These are phyloP conservation scores for Fusarium luffae DNA, from an alignment of 2,329 filamentous ascomycete species.

Conservation along the genomic window DNA sequence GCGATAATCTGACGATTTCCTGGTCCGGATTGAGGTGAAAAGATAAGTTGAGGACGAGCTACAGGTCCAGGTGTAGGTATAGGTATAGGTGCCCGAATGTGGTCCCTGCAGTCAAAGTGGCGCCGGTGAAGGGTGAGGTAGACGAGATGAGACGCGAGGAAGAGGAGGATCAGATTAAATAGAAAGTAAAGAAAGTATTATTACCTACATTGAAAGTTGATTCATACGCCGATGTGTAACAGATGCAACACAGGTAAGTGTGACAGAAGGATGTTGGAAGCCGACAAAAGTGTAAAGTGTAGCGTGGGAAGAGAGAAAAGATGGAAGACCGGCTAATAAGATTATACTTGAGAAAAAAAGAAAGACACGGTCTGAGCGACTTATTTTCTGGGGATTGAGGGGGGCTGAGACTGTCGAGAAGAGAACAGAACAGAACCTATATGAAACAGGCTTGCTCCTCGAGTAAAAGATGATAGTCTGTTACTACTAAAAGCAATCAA, in stretches of 20 bases:
- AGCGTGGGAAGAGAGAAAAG: constrained; percentile 1
- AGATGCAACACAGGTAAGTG: constrained; percentile 27
- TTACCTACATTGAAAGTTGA: constrained; percentile 9
- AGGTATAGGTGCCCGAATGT: constrained; percentile 3
- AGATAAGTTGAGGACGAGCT: neutral
- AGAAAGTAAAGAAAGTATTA: neutral
- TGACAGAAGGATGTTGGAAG: constrained; percentile 29
- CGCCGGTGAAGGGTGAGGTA: constrained; percentile 4
- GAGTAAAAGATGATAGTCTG: constrained; percentile 5
- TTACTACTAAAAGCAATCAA: constrained; percentile 12
- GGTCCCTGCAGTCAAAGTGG: constrained; percentile 21
- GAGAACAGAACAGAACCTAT: constrained; percentile 14
- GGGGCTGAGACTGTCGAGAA: constrained; percentile 23
- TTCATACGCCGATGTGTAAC: constrained; percentile 10
- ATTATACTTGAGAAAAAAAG: constrained; percentile 10
- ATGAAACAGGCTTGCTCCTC: constrained; percentile 21
- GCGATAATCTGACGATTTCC: constrained; percentile 7
- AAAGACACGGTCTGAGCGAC: constrained; percentile 14
- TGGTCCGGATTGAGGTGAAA: neutral
- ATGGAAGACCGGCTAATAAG: constrained; percentile 9
- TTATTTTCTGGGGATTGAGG: constrained; percentile 4
- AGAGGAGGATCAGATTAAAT: neutral
- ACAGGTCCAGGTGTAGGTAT: neutral
- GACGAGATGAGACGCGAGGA: neutral
- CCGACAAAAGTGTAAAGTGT: neutral